A percentile compares a stretch with the other conserved stretches of the same genome.
phyloP scores from a whole-genome alignment of 495 filamentous ascomycete species.

The Penicillium lagena region DNA sequence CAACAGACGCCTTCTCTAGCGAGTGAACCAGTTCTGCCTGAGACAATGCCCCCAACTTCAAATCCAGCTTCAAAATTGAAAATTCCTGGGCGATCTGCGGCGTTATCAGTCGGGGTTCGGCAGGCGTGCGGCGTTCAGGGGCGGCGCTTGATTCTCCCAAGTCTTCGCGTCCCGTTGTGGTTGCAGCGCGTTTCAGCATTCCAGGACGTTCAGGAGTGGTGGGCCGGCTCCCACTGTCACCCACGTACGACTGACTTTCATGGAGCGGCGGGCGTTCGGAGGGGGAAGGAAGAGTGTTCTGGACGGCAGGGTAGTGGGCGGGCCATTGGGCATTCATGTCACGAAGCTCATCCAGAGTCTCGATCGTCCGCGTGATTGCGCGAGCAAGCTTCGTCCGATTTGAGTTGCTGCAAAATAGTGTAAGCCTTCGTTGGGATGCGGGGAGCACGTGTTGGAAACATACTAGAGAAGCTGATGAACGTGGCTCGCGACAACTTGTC shows the following conservation, averaged over 20 bases:
- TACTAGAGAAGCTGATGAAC: slow-evolving; percentile 67
- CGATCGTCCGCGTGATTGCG: slow-evolving; percentile 76
- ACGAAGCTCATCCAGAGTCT: slow-evolving; percentile 73
- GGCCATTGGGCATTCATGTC: slow-evolving; percentile 89
- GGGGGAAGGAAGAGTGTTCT: slow-evolving; percentile 46
- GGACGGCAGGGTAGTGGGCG: slow-evolving; percentile 86
- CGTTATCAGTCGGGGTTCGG: slow-evolving; percentile 74
- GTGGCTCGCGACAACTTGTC: slow-evolving; percentile 58
- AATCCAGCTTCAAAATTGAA: slow-evolving; percentile 86
- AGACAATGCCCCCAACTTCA: slow-evolving; percentile 79
- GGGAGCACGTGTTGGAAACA: slow-evolving; percentile 10
- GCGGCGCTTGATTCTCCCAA: slow-evolving; percentile 65
- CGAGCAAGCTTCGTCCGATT: slow-evolving; percentile 80
- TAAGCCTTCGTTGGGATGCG: slow-evolving; percentile 23
- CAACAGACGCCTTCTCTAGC: slow-evolving; percentile 86
- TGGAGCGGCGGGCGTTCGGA: slow-evolving; percentile 39
- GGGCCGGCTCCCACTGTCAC: slow-evolving; percentile 22
- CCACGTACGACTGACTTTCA: slow-evolving; percentile 44
- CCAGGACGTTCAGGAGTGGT: slow-evolving; percentile 42
- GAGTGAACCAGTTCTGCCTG: slow-evolving; percentile 94
- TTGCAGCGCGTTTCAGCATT: slow-evolving; percentile 61
- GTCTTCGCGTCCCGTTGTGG: slow-evolving; percentile 55
- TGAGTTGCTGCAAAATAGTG: slow-evolving; percentile 62
- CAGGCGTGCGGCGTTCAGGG: slow-evolving; percentile 47
- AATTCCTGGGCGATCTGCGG: slow-evolving; percentile 95